A percentile compares a stretch with the other conserved stretches of the same genome.
Conservation (phyloP, 2,329 filamentous ascomycete genomes). For the Hymenoscyphus linearis region DNA sequence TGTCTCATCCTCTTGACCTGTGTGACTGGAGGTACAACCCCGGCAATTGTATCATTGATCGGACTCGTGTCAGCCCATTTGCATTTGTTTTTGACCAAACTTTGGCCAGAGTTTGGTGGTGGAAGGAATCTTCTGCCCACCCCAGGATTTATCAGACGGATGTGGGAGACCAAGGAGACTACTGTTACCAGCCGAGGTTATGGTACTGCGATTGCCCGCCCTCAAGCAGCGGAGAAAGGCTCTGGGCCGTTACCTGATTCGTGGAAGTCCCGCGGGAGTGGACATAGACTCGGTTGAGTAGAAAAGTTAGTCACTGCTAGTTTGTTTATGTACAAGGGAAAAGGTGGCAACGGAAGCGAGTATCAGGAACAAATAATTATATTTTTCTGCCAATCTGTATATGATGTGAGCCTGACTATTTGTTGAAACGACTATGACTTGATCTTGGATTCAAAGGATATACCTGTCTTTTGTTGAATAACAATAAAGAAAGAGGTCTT, state of each 20-base stretch:
- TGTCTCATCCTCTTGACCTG: slow-evolving; percentile 72
- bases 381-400: not conserved
- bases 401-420: not conserved
- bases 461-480: no score
- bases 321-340: not conserved
- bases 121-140: slow-evolving; percentile 73
- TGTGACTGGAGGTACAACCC: slow-evolving; percentile 55
- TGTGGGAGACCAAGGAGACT: slow-evolving; percentile 49
- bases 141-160: slow-evolving; percentile 63
- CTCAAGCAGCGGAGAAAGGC: slow-evolving; percentile 8
- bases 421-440: not conserved
- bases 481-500: no score
- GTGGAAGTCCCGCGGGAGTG: slow-evolving; percentile 6
- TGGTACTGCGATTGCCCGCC: slow-evolving; percentile 54
- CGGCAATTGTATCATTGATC: slow-evolving; percentile 59
- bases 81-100: slow-evolving; percentile 81
- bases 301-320: slow-evolving; percentile 9
- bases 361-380: not conserved
- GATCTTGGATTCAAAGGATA: not conserved
- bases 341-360: not conserved
- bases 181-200: slow-evolving; percentile 47
- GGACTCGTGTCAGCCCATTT: slow-evolving; percentile 86
- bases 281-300: slow-evolving; percentile 7
- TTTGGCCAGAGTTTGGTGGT: slow-evolving; percentile 86
- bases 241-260: slow-evolving; percentile 7